Conservation (phyloP, 106 monocot genomes). For the Allium sativum region DNA sequence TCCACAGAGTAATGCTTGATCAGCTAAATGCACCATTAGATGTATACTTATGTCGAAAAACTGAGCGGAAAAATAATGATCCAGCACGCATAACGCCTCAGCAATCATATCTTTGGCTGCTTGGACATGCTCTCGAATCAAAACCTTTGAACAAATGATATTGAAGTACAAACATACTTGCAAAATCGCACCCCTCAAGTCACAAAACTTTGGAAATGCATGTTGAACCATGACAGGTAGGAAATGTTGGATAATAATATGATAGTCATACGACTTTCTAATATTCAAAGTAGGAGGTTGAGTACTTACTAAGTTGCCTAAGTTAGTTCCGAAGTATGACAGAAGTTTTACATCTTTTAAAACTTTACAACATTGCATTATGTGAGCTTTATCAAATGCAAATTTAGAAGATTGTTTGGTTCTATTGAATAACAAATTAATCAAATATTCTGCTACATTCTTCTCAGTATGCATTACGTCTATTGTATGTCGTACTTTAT, state of each 20-base stretch:
- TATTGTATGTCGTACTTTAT: neutral
- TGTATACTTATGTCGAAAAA: neutral
- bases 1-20: constrained; percentile 1
- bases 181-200: neutral
- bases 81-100: neutral
- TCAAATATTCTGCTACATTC: neutral
- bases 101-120: too few species aligned
- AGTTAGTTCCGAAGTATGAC: neutral
- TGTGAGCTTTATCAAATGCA: neutral
- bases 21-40: neutral
- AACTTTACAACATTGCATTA: neutral
- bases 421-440: neutral
- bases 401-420: neutral
- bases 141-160: neutral
- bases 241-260: neutral
- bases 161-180: neutral
- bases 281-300: neutral
- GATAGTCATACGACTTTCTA: neutral
- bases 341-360: neutral
- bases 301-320: neutral
- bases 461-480: neutral
- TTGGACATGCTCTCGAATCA: neutral
- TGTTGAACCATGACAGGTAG: neutral
- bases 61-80: neutral
- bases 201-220: neutral